Conservation (phyloP, 352 stramenopile species). For the Phytophthora multivora region DNA sequence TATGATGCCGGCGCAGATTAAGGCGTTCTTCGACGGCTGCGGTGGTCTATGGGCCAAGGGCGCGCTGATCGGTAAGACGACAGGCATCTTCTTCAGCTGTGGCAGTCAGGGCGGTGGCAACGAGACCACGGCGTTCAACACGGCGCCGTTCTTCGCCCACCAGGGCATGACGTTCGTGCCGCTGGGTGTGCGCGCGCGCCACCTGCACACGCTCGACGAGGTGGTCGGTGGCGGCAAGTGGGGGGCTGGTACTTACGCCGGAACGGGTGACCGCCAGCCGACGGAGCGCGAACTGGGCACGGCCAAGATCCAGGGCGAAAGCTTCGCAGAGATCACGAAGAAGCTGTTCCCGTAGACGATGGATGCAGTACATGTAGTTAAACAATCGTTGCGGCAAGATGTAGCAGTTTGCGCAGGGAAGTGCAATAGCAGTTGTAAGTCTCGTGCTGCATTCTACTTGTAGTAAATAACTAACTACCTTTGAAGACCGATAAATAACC, state of each 20-base stretch:
- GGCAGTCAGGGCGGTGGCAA: constrained; percentile 73
- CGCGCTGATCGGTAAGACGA: constrained; percentile 71
- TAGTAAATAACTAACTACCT: too few relatives aligned
- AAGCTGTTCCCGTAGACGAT: constrained; percentile 37
- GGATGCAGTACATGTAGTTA: too few relatives aligned
- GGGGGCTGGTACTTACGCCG: constrained; percentile 71
- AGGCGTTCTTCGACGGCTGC: constrained; percentile 75
- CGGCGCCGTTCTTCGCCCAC: constrained; percentile 72
- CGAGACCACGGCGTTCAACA: constrained; percentile 76
- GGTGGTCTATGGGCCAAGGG: constrained; percentile 68
- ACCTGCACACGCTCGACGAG: constrained; percentile 53
- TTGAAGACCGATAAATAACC: too few relatives aligned
- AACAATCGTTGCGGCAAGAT: too few relatives aligned
- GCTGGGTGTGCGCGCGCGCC: constrained; percentile 44
- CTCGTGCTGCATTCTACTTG: too few relatives aligned
- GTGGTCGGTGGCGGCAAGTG: constrained; percentile 58
- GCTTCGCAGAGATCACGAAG: constrained; percentile 62
- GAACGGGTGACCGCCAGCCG: constrained; percentile 57
- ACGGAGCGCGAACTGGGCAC: constrained; percentile 66
- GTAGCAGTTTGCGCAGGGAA: too few relatives aligned
- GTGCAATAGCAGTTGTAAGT: too few relatives aligned
- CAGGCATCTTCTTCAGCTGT: constrained; percentile 70
- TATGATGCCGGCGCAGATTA: constrained; percentile 72
- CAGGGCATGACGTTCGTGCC: constrained; percentile 86
- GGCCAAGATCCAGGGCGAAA: constrained; percentile 63